Base-by-base conservation (phyloP, 805 yeast genomes). In the Pichia manshurica region DNA sequence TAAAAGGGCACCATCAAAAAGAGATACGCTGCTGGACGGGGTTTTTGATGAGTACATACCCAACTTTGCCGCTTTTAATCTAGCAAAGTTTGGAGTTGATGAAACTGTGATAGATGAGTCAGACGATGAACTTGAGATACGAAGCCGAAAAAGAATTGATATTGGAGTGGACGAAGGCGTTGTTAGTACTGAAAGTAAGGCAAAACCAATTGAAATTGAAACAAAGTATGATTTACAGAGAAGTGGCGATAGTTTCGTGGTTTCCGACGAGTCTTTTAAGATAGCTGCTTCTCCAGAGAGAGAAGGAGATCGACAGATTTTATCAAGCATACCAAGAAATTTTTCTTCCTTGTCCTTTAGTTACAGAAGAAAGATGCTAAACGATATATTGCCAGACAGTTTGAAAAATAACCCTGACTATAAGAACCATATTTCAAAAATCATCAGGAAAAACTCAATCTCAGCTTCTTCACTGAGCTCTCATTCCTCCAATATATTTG, bases 21-120 rank as follows among this genome's bases (percentile, higher is more conserved):
- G 28, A 20, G 39, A 29, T 20, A n/a, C 38, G 31, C 10, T 22
- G 9, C 33, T 40, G 15, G 49, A 48, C 31, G 89, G 87, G 0
- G 67, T 84, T 54, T 84, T 81, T 56, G 91, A 84, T 60, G 93
- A 86, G 58, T 85, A 84, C 56, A 74, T 86, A 15, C 91, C 91
- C 0, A 86, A 82, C 42, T 68, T 85, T 19, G 35, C 40, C 20
- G 48, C 39, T 25, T 81, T 81, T 38, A 51, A 59, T 36, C 45
- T 58, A 16, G 23, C 48, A 0, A 49, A 48, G 7, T 61, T 54
- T 48, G 57, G 55, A n/a, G 39, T 53, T 29, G 54, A 50, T 28
- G 56, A 50, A 16, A 36, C 44, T 16, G 50, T 35, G 9, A 25
- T 43, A 2, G 39, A 45, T 3, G 47, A 48, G n/a, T 28, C 45